A percentile compares a stretch with the other conserved stretches of the same genome.
These are phyloP conservation scores for Chamaecyparis obtusa DNA, from an alignment of 75 land plant genomes.

Conservation along the genomic window DNA sequence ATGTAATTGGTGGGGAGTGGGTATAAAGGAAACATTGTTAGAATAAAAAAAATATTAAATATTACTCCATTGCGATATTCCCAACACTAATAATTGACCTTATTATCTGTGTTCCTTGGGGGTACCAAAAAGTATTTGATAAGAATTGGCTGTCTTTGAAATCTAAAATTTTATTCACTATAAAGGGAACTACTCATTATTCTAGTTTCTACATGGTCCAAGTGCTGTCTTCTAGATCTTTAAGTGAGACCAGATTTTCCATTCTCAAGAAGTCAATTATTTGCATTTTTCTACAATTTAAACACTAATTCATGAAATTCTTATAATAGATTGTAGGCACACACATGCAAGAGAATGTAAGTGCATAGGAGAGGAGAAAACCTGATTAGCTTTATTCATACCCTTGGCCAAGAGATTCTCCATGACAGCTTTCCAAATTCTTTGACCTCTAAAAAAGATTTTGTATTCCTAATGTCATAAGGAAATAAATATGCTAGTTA, in stretches of 20 bases:
- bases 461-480: slow-evolving; percentile 5
- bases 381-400: slow-evolving; percentile 71
- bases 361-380: slow-evolving; percentile 9
- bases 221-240: not conserved
- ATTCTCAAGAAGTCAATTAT: not conserved
- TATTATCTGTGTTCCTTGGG: too few relatives aligned
- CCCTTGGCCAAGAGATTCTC: slow-evolving; percentile 67
- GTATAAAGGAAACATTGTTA: too few relatives aligned
- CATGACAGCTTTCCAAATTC: slow-evolving; percentile 78
- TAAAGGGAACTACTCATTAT: not conserved
- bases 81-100: too few relatives aligned
- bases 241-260: not conserved
- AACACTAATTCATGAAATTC: not conserved
- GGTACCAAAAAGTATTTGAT: too few relatives aligned
- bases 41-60: too few relatives aligned
- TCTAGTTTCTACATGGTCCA: not conserved
- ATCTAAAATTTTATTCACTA: not conserved
- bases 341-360: not conserved
- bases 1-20: too few relatives aligned
- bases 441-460: slow-evolving; percentile 70
- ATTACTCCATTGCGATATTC: too few relatives aligned
- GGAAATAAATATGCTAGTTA: not conserved
- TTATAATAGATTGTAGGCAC: not conserved
- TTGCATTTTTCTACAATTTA: not conserved
- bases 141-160: too few relatives aligned